phyloP scores from a whole-genome alignment of 257 asterid genomes.

The Jaltomata sinuosa region DNA sequence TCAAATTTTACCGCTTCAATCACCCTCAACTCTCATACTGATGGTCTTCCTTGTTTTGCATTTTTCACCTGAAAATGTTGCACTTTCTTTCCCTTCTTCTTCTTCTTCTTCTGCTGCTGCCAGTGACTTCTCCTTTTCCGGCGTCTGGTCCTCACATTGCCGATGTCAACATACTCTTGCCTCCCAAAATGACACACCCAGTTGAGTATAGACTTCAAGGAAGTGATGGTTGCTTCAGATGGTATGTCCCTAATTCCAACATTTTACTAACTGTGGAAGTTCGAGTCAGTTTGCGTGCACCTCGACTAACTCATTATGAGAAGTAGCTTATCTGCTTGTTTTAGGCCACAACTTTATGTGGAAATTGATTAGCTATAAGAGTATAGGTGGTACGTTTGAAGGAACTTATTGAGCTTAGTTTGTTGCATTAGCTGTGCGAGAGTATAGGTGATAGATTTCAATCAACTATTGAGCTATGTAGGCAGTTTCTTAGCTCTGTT shows the following conservation, averaged over 20 bases:
- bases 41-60: neutral
- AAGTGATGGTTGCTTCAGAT: slow-evolving; percentile 92
- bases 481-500: neutral
- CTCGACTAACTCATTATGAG: neutral
- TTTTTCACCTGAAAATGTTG: slow-evolving; percentile 2
- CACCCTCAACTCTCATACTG: neutral
- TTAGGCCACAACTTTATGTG: neutral
- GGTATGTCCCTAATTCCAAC: slow-evolving; percentile 25
- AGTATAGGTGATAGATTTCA: neutral
- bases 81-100: neutral
- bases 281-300: neutral
- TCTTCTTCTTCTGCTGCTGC: neutral
- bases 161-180: slow-evolving; percentile 79
- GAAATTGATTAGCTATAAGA: neutral
- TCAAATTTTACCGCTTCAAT: neutral
- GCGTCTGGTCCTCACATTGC: slow-evolving; percentile 80
- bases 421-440: neutral
- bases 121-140: neutral
- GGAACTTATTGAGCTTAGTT: neutral
- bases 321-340: no score
- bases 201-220: slow-evolving; percentile 90
- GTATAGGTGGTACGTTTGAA: neutral
- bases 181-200: slow-evolving; percentile 90
- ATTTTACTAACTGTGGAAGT: neutral
- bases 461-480: neutral